Base-by-base conservation (phyloP, 352 stramenopile genomes). In the Pythium oligandrum region DNA sequence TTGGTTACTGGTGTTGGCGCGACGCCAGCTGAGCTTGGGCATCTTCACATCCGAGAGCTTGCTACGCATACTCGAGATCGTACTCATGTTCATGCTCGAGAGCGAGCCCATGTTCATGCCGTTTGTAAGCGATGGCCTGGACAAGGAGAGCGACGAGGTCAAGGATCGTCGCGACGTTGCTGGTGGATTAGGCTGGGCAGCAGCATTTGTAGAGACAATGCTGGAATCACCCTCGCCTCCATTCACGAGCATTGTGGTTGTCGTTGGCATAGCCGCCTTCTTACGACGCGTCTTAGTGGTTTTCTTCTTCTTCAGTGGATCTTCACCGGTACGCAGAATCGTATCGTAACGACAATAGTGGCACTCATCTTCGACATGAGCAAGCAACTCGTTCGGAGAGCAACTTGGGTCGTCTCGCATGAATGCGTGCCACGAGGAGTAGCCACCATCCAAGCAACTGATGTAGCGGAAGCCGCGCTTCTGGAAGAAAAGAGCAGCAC, bases 391-490 rank as follows among this genome's bases (percentile, higher is more conserved):
- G 39, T 86, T 52, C 2, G 75, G 75, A 4, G 82, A 89, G 1
- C 58, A 81, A 12, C 57, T 58, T 1, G 73, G 55, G 3, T 74
- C 68, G 54, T 93, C 82, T 30, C 82, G 74, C 75, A 93, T 86
- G 54, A 83, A 90, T n/a, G 82, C 79, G 51, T 93, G 82, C 82
- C 82, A 93, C 4, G 79, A 86, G 8, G 82, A 75, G 53, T 90
- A 93, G 2, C 82, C 82, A 17, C 82, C 82, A 50, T 93, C 82
- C 10, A 93, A 51, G 6, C 63, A 75, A 35, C 82, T 89, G 38
- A 93, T 75, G 53, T 88, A 93, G n/a, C 82, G 79, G 51, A 93
- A 93, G 2, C 71, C 77, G 40, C 73, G 73, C 59, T 93, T 93
- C 61, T 93, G 82, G 60, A 93, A 93, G 31, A 89, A 90, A 0